phyloP scores from a whole-genome alignment of 2,329 filamentous ascomycete species.

The Penicillium sp. region DNA sequence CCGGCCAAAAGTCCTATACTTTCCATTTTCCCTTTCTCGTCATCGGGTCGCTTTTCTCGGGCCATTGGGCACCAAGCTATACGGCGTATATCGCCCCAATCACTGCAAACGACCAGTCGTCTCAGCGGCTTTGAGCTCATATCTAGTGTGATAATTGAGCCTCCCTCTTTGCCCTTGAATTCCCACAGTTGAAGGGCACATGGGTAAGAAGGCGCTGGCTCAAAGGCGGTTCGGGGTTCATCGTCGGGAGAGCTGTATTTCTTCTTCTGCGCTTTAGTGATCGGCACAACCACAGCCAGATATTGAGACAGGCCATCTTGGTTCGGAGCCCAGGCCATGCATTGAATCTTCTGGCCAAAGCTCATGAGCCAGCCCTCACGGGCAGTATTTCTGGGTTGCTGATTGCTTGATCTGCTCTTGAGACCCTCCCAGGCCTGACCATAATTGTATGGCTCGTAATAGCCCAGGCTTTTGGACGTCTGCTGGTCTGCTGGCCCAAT shows the following conservation, averaged over 20 bases:
- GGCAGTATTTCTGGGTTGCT: constrained; percentile 22
- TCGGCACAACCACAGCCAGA: constrained; percentile 55
- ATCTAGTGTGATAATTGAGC: constrained; percentile 47
- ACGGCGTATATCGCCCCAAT: constrained; percentile 60
- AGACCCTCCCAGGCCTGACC: constrained; percentile 48
- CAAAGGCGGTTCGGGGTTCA: constrained; percentile 54
- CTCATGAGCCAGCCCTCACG: constrained; percentile 61
- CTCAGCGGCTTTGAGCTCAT: constrained; percentile 50
- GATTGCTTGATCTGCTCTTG: constrained; percentile 11
- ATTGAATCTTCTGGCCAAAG: constrained; percentile 58
- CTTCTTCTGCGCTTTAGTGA: constrained; percentile 42
- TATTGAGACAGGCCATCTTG: constrained; percentile 56
- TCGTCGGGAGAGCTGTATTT: constrained; percentile 32
- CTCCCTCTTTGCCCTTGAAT: constrained; percentile 48
- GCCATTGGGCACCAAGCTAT: constrained; percentile 62
- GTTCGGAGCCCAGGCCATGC: constrained; percentile 53
- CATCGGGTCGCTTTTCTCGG: constrained; percentile 34
- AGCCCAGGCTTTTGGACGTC: constrained; percentile 45
- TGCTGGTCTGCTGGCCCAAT: constrained; percentile 56
- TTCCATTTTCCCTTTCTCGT: constrained; percentile 32
- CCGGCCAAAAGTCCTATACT: constrained; percentile 59
- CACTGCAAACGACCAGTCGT: constrained; percentile 57
- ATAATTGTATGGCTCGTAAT: constrained; percentile 50
- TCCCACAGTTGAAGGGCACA: constrained; percentile 64
- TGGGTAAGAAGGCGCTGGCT: constrained; percentile 52